These are phyloP conservation scores for Malbranchea zuffiana DNA, from an alignment of 2,329 filamentous ascomycete genomes.

Conservation along the genomic window DNA sequence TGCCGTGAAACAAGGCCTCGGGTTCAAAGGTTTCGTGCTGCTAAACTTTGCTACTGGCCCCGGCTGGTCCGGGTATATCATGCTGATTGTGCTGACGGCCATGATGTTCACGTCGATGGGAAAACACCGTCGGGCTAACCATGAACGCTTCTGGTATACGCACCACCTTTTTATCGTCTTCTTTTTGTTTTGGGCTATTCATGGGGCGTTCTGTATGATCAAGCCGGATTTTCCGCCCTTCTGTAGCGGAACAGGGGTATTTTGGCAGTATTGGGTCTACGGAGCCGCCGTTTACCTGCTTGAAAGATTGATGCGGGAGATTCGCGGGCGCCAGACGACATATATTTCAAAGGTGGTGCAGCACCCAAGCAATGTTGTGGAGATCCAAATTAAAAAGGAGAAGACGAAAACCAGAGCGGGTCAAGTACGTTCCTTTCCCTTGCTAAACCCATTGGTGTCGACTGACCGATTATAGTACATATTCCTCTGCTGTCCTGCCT, in stretches of 20 bases:
- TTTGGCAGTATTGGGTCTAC: conserved; percentile 86
- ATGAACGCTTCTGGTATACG: conserved; percentile 83
- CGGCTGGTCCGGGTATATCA: conserved; percentile 77
- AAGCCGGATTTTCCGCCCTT: conserved; percentile 68
- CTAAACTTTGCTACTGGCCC: conserved; percentile 70
- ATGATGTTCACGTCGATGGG: conserved; percentile 70
- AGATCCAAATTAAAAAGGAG: conserved; percentile 88
- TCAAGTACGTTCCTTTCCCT: conserved; percentile 35
- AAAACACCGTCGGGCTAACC: conserved; percentile 68
- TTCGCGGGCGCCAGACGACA: conserved; percentile 71
- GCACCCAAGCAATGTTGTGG: conserved; percentile 77
- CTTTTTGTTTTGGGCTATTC: conserved; percentile 85
- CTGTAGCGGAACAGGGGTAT: conserved; percentile 61
- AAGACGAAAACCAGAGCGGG: conserved; percentile 70
- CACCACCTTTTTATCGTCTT: conserved; percentile 82
- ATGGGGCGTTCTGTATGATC: conserved; percentile 85
- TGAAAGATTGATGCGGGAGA: conserved; percentile 67
- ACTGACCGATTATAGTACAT: conserved; percentile 51
- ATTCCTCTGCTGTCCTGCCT: conserved; percentile 75
- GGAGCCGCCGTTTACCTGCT: conserved; percentile 68
- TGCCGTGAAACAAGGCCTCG: conserved; percentile 61
- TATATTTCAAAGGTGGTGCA: conserved; percentile 83
- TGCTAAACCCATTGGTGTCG: background rate
- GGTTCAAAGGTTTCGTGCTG: conserved; percentile 65
- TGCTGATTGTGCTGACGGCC: conserved; percentile 65